Base-by-base conservation (phyloP, 2,329 filamentous ascomycete species). In the Xylariaceae sp. region DNA sequence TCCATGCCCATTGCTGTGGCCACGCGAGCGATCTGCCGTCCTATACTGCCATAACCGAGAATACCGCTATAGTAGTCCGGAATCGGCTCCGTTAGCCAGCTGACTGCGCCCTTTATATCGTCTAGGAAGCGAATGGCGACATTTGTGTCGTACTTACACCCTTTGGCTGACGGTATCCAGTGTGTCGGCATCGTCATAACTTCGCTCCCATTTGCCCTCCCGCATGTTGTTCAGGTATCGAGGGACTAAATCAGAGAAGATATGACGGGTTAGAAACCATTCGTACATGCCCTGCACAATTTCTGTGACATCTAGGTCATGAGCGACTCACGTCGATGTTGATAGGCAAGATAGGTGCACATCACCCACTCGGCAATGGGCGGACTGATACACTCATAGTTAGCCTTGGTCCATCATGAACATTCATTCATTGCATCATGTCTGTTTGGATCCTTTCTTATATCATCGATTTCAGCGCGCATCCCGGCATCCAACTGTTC, bases 1-100 rank as follows among this genome's bases (percentile, higher is more conserved):
- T 83, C 77, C 81, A 88, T 86, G 9, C 87, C 87, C 66, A 88
- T 72, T 3, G 83, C 81, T 6, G 77, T 77, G 5, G 80, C 80
- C 5, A 87, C 77, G 4, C 74, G 72, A 1, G 76, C 77, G n/a
- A 73, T 67, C 53, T 79, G 75, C 3, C 77, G 69, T 1, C 77
- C 77, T 56, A 79, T 78, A 48, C 74, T 74, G 11, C 77, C 76
- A 64, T 79, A 79, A 13, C 77, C 76, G 2, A 79, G 71, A 51
- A 78, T 73, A 18, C 74, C 73, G 1, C 73, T 74, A 55, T 2
- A 11, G 1, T 34, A 34, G 3, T 15, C 42, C 2, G 18, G 30
- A 44, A 47, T 55, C 10, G 9, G 50, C 2, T 34, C 9, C 2
- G 39, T 56, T 47, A 57, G 53, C 53, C 5, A 18, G 7, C 11